Evolutionary conservation across 2,329 filamentous ascomycete species (phyloP).

Genomic region (Ascochyta viciae-villosae): DNA sequence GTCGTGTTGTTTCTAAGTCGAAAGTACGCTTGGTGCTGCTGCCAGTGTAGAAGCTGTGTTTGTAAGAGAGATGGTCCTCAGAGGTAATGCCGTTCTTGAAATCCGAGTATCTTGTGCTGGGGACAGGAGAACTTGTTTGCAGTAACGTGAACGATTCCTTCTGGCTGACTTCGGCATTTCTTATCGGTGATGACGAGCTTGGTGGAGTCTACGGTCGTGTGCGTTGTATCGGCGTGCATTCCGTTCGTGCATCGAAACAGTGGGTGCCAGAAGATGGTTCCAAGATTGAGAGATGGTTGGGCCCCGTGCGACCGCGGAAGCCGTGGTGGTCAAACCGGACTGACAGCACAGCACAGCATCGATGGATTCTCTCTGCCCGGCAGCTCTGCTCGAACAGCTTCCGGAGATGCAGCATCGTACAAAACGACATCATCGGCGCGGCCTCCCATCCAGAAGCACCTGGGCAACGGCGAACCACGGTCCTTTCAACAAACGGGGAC

Average conservation of each 20-base stretch:
- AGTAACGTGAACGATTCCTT: neutral
- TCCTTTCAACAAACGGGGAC: constrained; percentile 17
- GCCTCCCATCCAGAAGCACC: constrained; percentile 17
- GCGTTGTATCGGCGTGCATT: constrained; percentile 5
- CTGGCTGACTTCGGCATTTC: neutral
- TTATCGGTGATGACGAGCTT: constrained; percentile 11
- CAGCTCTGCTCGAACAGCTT: constrained; percentile 6
- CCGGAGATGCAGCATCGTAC: neutral
- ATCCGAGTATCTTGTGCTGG: neutral
- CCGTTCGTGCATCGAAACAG: constrained; percentile 18
- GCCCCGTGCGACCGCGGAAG: neutral
- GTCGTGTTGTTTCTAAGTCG: neutral
- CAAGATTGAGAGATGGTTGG: constrained; percentile 9
- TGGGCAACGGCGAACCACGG: constrained; percentile 19
- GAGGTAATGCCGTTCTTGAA: too few species aligned
- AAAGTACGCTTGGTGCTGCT: neutral
- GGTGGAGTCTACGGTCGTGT: constrained; percentile 13
- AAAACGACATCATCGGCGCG: constrained; percentile 16
- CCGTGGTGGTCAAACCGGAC: neutral
- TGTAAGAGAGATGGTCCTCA: too few species aligned
- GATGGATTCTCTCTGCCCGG: neutral
- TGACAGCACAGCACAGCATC: constrained; percentile 8
- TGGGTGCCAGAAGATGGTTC: constrained; percentile 10
- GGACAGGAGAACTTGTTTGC: neutral
- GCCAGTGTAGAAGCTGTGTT: too few species aligned